Percentiles rank a stretch among this genome's conserved stretches.
These are phyloP conservation scores for Emergomyces pasteurianus DNA, from an alignment of 2,329 filamentous ascomycete genomes.

Conservation along the genomic window DNA sequence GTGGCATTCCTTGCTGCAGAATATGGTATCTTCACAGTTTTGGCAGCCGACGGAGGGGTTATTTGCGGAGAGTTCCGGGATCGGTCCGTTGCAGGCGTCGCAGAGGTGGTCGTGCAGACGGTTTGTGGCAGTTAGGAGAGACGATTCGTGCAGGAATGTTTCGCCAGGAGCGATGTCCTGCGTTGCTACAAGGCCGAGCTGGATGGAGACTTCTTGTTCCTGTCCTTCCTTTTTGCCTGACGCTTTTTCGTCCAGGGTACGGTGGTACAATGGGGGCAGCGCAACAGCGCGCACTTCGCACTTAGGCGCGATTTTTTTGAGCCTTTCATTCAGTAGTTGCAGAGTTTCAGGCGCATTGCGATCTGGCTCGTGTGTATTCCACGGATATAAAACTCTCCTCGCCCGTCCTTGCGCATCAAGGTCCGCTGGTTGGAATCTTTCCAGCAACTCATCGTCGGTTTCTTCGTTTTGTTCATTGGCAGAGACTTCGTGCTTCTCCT, in stretches of 20 bases:
- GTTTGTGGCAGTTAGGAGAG: conserved; percentile 79
- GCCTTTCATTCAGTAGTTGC: conserved; percentile 56
- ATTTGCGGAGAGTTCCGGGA: conserved; percentile 45
- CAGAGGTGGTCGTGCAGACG: conserved; percentile 76
- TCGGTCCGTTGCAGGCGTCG: conserved; percentile 70
- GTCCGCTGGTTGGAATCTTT: conserved; percentile 19
- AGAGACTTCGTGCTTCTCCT: background rate
- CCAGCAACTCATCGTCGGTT: conserved; percentile 12
- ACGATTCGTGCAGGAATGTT: conserved; percentile 67
- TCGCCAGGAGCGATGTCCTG: conserved; percentile 68
- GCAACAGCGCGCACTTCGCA: conserved; percentile 66
- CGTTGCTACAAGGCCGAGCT: conserved; percentile 83
- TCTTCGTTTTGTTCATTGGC: background rate
- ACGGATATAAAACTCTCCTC: conserved; percentile 48
- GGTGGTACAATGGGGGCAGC: conserved; percentile 56
- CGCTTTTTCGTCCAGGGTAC: conserved; percentile 12
- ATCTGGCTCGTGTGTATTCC: conserved; percentile 51
- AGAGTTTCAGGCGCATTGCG: conserved; percentile 45
- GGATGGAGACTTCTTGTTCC: conserved; percentile 41
- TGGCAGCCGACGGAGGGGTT: conserved; percentile 36
- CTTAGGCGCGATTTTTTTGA: conserved; percentile 61
- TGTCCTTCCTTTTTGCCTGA: conserved; percentile 9
- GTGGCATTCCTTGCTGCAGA: conserved; percentile 47
- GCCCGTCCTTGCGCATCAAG: conserved; percentile 30
- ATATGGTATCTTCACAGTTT: conserved; percentile 47